A percentile compares a stretch with the other conserved stretches of the same genome.
phyloP scores from a whole-genome alignment of 768 basidiomycete genomes.

The Psilocybe azurescens region DNA sequence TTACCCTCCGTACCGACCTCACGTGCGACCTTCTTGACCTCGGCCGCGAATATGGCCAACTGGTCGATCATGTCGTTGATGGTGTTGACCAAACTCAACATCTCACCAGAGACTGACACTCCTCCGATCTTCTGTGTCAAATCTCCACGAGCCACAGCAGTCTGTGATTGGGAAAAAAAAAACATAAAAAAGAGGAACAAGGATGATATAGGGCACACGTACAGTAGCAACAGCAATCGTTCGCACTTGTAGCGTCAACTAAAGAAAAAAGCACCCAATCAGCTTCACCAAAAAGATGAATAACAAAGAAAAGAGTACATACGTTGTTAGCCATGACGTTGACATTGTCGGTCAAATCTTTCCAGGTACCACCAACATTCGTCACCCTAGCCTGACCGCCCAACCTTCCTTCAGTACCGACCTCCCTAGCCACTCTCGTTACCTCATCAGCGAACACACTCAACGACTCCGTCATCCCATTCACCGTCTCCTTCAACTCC shows the following conservation, averaged over 20 bases:
- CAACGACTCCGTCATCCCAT: constrained; percentile 91
- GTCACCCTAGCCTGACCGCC: constrained; percentile 95
- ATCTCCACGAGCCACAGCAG: constrained; percentile 93
- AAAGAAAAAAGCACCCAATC: not conserved
- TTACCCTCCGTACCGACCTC: constrained; percentile 99
- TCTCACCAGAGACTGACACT: constrained; percentile 93
- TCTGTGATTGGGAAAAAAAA: constrained; percentile 33
- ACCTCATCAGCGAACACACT: constrained; percentile 86
- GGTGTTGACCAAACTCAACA: constrained; percentile 94
- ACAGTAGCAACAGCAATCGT: constrained; percentile 94
- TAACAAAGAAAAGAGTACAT: constrained; percentile 30
- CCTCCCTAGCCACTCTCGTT: constrained; percentile 89
- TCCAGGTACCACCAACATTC: constrained; percentile 97
- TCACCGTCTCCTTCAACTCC: constrained; percentile 91
- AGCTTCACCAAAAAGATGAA: not conserved
- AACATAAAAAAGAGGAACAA: not conserved
- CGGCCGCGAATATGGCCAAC: constrained; percentile 58
- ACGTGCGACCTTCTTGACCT: constrained; percentile 92
- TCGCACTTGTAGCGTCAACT: constrained; percentile 93
- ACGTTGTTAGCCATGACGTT: constrained; percentile 96
- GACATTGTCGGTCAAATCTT: constrained; percentile 94
- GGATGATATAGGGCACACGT: constrained; percentile 29
- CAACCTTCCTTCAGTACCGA: constrained; percentile 94
- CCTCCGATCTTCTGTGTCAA: constrained; percentile 93
- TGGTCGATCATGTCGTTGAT: constrained; percentile 88